phyloP scores from a whole-genome alignment of 176 grass and related monocot species.

The Aechmea fasciata region DNA sequence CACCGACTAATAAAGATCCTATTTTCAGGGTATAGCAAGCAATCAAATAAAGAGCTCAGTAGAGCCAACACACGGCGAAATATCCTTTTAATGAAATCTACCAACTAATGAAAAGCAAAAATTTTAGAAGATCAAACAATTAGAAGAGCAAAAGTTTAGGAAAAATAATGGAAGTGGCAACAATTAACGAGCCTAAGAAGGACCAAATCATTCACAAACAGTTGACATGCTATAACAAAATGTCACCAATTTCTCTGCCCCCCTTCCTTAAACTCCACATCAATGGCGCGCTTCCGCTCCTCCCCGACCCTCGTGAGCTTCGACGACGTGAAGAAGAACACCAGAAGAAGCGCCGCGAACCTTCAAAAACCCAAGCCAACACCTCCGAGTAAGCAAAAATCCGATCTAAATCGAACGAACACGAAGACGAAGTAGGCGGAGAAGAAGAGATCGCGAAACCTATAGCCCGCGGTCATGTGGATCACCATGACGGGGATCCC shows the following conservation, averaged over 20 bases:
- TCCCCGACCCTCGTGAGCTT: constrained; percentile 73
- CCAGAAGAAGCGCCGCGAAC: constrained; percentile 66
- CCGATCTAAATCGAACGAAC: not conserved
- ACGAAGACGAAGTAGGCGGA: not conserved
- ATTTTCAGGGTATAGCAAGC: too few relatives aligned
- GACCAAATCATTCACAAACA: not conserved
- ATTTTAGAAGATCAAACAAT: not conserved
- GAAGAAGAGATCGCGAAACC: constrained; percentile 18
- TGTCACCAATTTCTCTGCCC: constrained; percentile 75
- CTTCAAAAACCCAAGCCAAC: constrained; percentile 29
- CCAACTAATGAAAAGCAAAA: not conserved
- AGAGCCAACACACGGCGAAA: too few relatives aligned
- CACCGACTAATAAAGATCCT: too few relatives aligned
- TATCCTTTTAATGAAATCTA: too few relatives aligned
- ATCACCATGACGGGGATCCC: constrained; percentile 74
- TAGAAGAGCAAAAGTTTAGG: not conserved
- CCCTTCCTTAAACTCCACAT: constrained; percentile 79
- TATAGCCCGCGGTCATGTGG: constrained; percentile 80
- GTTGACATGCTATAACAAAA: not conserved
- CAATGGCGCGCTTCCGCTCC: constrained; percentile 68
- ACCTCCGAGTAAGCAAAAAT: constrained; percentile 15
- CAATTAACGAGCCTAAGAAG: not conserved
- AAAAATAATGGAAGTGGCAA: not conserved
- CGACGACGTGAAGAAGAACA: constrained; percentile 94
- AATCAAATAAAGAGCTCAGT: too few relatives aligned